Base-by-base conservation (phyloP, 225 moss, liverwort and hornwort genomes). In the Marchantia polymorpha region DNA sequence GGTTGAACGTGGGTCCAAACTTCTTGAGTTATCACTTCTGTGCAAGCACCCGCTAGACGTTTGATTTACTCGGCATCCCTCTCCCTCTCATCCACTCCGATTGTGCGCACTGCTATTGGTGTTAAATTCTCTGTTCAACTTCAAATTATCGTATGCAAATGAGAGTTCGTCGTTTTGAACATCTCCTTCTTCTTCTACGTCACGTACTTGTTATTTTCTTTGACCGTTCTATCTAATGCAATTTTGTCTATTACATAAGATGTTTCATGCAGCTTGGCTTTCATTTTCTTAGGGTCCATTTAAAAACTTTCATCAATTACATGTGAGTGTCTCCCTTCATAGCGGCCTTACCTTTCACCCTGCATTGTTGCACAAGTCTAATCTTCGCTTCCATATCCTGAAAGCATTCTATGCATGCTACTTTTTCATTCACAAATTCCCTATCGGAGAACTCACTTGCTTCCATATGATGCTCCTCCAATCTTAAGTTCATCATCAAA, bases 181-280 rank as follows among this genome's bases (percentile, higher is more conserved):
- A 79, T 22, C 54, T 87, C 87, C 19, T 78, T 75, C 48, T 88
- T 84, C 74, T 82, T 88, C 47, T 61, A 74, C 13, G 75, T 46
- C 22, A 80, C 26, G 50, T 78, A 69, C 47, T 60, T 77, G 52
- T 85, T 84, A 68, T 67, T 84, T 58, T 82, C 81, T 75, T 82
- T 68, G 31, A 79, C 72, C 81, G 79, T 85, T 29, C 64, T 51
- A 10, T 58, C 58, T 63, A 82, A n/a, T n/a, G n/a, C 85, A 74
- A 85, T 77, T 51, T 81, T 78, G 50, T 82, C 85, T 29, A 81
- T 67, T 9, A 78, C 81, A 79, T 85, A 69, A 23, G 85, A 81
- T 31, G 85, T 65, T 6, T 74, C 66, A 52, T 78, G 75, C 12
- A 84, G 77, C 61, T 81, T 74, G 61, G 81, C 54, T 74, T 72